Evolutionary conservation across 2,329 filamentous ascomycete species (phyloP), one percentile per base, ranked within the genome.

Genomic region (Penicillium sp.): DNA sequence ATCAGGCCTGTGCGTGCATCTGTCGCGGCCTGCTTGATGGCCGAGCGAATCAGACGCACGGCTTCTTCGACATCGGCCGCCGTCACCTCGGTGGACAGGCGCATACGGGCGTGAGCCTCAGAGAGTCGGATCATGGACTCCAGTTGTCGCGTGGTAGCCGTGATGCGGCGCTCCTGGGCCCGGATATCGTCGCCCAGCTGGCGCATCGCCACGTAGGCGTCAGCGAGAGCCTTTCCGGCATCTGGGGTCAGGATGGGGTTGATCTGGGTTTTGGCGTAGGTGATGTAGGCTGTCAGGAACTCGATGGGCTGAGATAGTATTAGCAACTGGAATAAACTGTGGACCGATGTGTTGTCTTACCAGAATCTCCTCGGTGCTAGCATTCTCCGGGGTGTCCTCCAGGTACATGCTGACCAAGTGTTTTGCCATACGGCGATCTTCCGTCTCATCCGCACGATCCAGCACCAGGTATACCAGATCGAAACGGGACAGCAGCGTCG

Each of bases 81-180:
- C 0, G 88, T 90, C 37, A 98, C 93, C 12, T 78, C 81, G 2
- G 77, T 69, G 0, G 87, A 82, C 4, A 98, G 81, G 3, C 93
- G 87, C 95, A 98, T 98, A 72, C 96, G 96, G 43, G 93, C 95
- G 71, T 98, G 95, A 0, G 91, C 93, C 75, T 98, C 93, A 1
- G 91, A 77, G 3, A 98, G 86, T 54, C 93, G 92, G 66, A 98
- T 97, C 95, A 98, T 98, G 40, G 87, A 93, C 74, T 98, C 95
- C 5, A 98, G 80, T 72, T 98, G 93, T 66, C 93, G 83, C 0
- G 95, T 98, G 3, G 93, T 98, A 35, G 93, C 93, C 0, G 93
- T 98, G 74, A 98, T 98, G 59, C 93, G 89, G 71, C 95, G 92
- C 72, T 98, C 95, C 3, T 88, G 82, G 2, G 90, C 81, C 42